These are phyloP conservation scores for Salvia sclarea DNA, from an alignment of 305 asterid species.

Conservation along the genomic window DNA sequence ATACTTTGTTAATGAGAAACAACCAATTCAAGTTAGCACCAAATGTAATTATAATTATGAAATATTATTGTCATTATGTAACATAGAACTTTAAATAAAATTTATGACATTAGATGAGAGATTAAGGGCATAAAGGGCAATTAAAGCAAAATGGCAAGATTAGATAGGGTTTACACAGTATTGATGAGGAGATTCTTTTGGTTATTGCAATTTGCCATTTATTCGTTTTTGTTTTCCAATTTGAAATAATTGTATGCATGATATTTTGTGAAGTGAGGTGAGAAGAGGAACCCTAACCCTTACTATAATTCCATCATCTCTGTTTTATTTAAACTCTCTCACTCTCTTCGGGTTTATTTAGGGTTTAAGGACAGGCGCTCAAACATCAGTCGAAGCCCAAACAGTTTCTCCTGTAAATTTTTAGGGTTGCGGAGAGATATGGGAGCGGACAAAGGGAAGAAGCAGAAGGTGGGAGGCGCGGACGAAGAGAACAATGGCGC, in stretches of 20 bases:
- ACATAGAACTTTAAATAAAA: neutral
- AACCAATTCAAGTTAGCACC: neutral
- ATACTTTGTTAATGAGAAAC: neutral
- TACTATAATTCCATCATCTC: constrained; percentile 3
- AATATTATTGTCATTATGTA: neutral
- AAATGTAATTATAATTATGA: neutral
- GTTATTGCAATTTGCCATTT: neutral
- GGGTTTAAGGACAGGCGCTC: constrained; percentile 55
- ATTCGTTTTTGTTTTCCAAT: neutral
- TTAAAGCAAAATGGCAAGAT: neutral
- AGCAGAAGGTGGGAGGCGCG: constrained; percentile 66
- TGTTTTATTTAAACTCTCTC: constrained; percentile 3
- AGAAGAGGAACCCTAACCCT: constrained; percentile 33
- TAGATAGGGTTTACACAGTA: neutral
- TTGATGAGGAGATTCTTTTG: constrained; percentile 4
- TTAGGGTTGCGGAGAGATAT: constrained; percentile 41
- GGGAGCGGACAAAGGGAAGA: constrained; percentile 92
- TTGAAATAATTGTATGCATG: neutral
- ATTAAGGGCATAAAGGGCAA: constrained; percentile 10
- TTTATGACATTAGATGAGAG: neutral
- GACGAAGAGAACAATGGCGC: constrained; percentile 51
- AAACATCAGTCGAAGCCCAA: constrained; percentile 20
- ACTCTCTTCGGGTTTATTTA: constrained; percentile 40
- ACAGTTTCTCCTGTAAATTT: neutral
- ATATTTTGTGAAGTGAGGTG: constrained; percentile 7